These are phyloP conservation scores for Euryodendron excelsum DNA, from an alignment of 148 eudicot species.

Conservation along the genomic window DNA sequence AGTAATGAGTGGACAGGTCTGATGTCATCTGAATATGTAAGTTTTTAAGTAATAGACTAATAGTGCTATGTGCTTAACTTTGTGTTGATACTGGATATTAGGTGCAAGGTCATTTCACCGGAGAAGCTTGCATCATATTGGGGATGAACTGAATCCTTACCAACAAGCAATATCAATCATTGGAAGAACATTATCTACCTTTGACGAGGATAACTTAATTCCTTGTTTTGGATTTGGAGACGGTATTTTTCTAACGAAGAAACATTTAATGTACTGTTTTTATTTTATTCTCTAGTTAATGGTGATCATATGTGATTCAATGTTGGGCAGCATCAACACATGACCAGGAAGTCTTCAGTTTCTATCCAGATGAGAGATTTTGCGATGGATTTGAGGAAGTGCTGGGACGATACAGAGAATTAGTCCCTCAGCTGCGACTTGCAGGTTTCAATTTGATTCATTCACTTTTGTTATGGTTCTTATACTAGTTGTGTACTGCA, in stretches of 20 bases:
- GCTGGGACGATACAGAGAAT: constrained; percentile 37
- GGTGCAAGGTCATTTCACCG: constrained; percentile 53
- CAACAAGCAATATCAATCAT: constrained; percentile 62
- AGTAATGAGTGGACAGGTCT: constrained; percentile 68
- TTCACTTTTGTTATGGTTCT: neutral
- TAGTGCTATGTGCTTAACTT: neutral
- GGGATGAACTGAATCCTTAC: constrained; percentile 44
- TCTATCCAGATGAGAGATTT: constrained; percentile 42
- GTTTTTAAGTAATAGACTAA: neutral
- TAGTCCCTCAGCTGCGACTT: constrained; percentile 58
- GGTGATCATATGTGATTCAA: neutral
- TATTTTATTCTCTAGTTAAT: neutral
- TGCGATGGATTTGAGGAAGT: constrained; percentile 63
- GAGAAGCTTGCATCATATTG: constrained; percentile 52
- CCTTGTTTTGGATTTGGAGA: constrained; percentile 69
- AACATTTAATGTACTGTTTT: neutral
- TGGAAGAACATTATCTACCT: constrained; percentile 50
- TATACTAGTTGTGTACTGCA: neutral
- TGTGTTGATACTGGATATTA: constrained; percentile 7
- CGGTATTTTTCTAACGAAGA: constrained; percentile 27
- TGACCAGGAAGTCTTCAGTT: constrained; percentile 62
- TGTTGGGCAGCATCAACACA: constrained; percentile 53
- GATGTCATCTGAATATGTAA: constrained; percentile 2
- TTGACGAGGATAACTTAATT: constrained; percentile 60
- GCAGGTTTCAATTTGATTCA: constrained; percentile 31